These are phyloP conservation scores for Echeveria elegans DNA, from an alignment of 164 flowering plant species.

Conservation along the genomic window DNA sequence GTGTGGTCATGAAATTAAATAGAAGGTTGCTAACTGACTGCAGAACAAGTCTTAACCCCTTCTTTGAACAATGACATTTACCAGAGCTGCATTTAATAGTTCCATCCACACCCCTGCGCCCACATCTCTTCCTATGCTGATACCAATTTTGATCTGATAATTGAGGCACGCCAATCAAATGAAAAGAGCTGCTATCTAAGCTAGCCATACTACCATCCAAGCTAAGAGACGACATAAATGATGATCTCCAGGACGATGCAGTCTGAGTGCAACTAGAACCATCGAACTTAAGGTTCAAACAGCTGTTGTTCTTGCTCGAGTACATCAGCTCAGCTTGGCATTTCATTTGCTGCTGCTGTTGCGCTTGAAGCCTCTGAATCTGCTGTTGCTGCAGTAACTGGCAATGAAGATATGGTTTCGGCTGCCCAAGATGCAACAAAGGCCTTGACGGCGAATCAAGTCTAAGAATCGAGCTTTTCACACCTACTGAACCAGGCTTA, in stretches of 20 bases:
- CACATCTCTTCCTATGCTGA: constrained; percentile 68
- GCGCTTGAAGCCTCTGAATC: constrained; percentile 20
- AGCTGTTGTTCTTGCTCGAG: constrained; percentile 44
- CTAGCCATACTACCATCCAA: constrained; percentile 84
- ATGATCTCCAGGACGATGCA: constrained; percentile 79
- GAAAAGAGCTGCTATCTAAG: constrained; percentile 29
- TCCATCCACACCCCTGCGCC: constrained; percentile 71
- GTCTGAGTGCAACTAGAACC: constrained; percentile 64
- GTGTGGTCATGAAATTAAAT: neutral
- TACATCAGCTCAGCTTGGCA: constrained; percentile 62
- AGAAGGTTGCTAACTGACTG: neutral
- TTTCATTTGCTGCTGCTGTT: constrained; percentile 44
- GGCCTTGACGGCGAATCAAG: neutral
- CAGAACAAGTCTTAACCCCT: constrained; percentile 42
- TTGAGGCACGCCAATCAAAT: constrained; percentile 53
- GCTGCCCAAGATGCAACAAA: neutral
- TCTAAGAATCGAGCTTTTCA: neutral
- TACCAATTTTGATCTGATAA: constrained; percentile 56
- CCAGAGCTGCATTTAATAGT: constrained; percentile 81
- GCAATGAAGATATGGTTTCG: neutral
- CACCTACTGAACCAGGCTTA: neutral
- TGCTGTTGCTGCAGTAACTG: constrained; percentile 25
- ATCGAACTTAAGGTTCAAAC: constrained; percentile 77
- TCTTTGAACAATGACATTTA: constrained; percentile 94
- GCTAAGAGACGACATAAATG: constrained; percentile 87